Percentiles rank a stretch among this genome's conserved stretches.
These are phyloP conservation scores for Tilletia indica DNA, from an alignment of 1,284 basidiomycete genomes.

Conservation along the genomic window DNA sequence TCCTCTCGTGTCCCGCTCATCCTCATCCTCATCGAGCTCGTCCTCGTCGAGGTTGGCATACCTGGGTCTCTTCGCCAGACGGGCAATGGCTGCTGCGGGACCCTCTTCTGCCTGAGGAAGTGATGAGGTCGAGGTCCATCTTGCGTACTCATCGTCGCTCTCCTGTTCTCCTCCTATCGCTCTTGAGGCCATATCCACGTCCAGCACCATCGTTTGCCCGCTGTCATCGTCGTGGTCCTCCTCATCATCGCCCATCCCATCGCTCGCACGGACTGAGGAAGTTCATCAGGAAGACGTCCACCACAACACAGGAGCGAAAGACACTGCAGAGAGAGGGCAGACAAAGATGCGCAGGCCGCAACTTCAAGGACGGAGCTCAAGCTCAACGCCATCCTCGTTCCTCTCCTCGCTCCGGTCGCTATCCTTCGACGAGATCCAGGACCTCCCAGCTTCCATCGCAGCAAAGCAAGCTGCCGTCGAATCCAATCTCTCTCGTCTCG, in stretches of 20 bases:
- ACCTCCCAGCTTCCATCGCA: constrained; percentile 13
- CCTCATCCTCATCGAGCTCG: background rate
- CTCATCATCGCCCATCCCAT: no score
- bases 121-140: background rate
- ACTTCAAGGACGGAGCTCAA: no score
- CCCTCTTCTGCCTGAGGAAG: background rate
- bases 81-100: background rate
- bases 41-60: background rate
- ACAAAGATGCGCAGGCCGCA: no score
- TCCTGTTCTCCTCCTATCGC: background rate
- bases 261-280: no score
- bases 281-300: no score
- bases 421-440: constrained; percentile 2
- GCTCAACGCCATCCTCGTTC: background rate
- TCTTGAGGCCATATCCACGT: background rate
- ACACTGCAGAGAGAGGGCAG: no score
- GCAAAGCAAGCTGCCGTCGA: constrained; percentile 11
- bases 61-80: background rate
- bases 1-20: background rate
- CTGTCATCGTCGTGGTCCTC: no score
- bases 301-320: no score
- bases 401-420: constrained; percentile 4
- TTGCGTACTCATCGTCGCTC: constrained; percentile 5
- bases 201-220: no score
- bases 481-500: constrained; percentile 4